Percentiles rank a stretch among this genome's conserved stretches.
These are phyloP conservation scores for Cystofilobasidium bisporidii DNA, from an alignment of 768 basidiomycete species.

Conservation along the genomic window DNA sequence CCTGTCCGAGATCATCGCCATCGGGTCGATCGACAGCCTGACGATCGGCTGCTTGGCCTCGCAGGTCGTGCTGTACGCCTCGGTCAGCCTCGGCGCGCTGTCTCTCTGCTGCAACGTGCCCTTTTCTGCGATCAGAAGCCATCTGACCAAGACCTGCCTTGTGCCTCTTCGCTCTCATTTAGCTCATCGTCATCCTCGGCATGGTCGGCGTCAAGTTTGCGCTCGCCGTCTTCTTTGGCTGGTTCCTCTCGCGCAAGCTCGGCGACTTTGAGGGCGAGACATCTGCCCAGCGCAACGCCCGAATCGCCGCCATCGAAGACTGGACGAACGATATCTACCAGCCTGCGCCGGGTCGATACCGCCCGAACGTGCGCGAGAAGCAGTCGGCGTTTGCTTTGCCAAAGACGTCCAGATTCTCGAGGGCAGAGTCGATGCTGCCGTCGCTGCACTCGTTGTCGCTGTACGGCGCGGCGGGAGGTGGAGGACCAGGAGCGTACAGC, in stretches of 20 bases:
- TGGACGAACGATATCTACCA: slow-evolving; percentile 95
- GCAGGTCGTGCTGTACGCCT: slow-evolving; percentile 83
- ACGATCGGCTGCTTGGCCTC: slow-evolving; percentile 95
- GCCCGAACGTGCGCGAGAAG: slow-evolving; percentile 69
- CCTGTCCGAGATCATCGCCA: slow-evolving; percentile 70
- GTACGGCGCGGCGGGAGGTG: too few relatives aligned
- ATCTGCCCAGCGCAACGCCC: slow-evolving; percentile 80
- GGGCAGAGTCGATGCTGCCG: slow-evolving; percentile 54
- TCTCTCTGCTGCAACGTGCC: background rate
- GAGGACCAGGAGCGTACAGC: too few relatives aligned
- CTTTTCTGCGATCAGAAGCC: background rate
- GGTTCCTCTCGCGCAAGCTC: slow-evolving; percentile 95
- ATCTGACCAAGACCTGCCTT: background rate
- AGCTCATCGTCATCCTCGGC: slow-evolving; percentile 87
- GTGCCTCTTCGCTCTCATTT: too few relatives aligned
- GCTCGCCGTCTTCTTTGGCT: slow-evolving; percentile 94
- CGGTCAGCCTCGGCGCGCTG: slow-evolving; percentile 38
- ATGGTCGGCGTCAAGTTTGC: slow-evolving; percentile 88
- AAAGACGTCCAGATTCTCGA: slow-evolving; percentile 51
- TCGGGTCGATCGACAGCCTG: slow-evolving; percentile 90
- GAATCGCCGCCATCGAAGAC: slow-evolving; percentile 81
- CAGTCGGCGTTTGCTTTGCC: slow-evolving; percentile 44
- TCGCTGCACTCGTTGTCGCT: slow-evolving; percentile 31
- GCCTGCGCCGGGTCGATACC: slow-evolving; percentile 77
- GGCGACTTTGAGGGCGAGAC: slow-evolving; percentile 90